phyloP scores from a whole-genome alignment of 179 eudicot genomes.

The Patellifolia procumbens region DNA sequence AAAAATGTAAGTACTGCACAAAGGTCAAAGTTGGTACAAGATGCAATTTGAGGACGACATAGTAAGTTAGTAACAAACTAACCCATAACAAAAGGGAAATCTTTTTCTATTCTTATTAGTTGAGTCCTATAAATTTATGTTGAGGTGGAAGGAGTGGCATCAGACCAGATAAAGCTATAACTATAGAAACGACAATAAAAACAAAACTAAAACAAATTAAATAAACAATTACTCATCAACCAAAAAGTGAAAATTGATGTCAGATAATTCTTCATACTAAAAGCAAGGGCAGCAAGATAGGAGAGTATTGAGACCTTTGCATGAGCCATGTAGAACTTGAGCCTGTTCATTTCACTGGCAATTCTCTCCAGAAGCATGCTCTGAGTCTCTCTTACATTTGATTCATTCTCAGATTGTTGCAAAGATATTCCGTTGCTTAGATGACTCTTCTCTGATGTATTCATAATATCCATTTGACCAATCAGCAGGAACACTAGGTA shows the following conservation, averaged over 20 bases:
- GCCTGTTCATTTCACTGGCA: conserved; percentile 98
- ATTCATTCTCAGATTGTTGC: conserved; percentile 72
- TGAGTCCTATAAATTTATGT: neutral
- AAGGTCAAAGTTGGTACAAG: neutral
- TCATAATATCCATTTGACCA: conserved; percentile 62
- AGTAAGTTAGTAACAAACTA: neutral
- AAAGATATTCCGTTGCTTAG: conserved; percentile 62
- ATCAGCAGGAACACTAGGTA: conserved; percentile 89
- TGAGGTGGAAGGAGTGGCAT: neutral
- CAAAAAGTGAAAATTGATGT: neutral
- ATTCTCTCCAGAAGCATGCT: conserved; percentile 99
- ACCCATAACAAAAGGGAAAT: conserved; percentile 5
- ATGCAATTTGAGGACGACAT: neutral
- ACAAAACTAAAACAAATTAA: neutral
- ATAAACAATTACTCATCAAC: too few relatives aligned
- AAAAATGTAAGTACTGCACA: neutral
- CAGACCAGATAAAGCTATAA: neutral
- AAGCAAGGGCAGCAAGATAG: conserved; percentile 19
- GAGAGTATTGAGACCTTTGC: conserved; percentile 82
- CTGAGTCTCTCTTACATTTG: conserved; percentile 88
- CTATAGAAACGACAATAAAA: neutral
- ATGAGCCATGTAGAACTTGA: conserved; percentile 90
- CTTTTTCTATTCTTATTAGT: neutral
- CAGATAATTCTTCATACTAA: neutral
- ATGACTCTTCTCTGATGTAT: conserved; percentile 48